Conservation (phyloP, 192 early-diverging fungal genomes). For the Borealophlyctis nickersoniae region DNA sequence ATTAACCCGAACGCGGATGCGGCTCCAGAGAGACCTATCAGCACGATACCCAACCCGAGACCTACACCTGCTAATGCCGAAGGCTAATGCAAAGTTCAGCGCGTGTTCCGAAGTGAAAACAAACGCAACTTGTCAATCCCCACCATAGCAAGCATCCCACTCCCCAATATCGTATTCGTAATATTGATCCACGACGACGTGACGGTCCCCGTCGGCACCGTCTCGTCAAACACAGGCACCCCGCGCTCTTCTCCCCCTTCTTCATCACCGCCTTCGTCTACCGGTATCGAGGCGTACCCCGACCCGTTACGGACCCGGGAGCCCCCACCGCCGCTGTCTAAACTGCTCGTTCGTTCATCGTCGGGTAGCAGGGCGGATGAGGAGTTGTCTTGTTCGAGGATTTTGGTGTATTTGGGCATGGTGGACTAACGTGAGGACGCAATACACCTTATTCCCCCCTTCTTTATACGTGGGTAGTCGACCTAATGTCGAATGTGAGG, state of each 20-base stretch:
- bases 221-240: slow-evolving; percentile 14
- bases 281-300: too few species aligned
- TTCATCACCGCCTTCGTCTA: slow-evolving; percentile 15
- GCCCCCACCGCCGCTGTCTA: too few species aligned
- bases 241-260: slow-evolving; percentile 19
- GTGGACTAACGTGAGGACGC: too few species aligned
- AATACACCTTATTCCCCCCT: too few species aligned
- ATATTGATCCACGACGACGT: slow-evolving; percentile 76
- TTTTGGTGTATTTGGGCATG: too few species aligned
- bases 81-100: slow-evolving; percentile 49
- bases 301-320: too few species aligned
- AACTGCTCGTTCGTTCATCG: too few species aligned
- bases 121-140: slow-evolving; percentile 4
- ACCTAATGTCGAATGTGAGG: too few species aligned
- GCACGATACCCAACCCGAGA: slow-evolving; percentile 72
- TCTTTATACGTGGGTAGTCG: too few species aligned
- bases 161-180: slow-evolving; percentile 94
- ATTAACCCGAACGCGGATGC: slow-evolving; percentile 82
- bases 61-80: slow-evolving; percentile 82
- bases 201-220: slow-evolving; percentile 54
- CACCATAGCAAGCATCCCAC: slow-evolving; percentile 97
- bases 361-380: too few species aligned
- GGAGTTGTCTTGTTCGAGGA: too few species aligned
- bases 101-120: neutral
- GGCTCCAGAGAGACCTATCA: slow-evolving; percentile 73